Evolutionary conservation across 2,329 filamentous ascomycete species (phyloP), one percentile per base, ranked within the genome.

Genomic region (Exophiala oligosperma): DNA sequence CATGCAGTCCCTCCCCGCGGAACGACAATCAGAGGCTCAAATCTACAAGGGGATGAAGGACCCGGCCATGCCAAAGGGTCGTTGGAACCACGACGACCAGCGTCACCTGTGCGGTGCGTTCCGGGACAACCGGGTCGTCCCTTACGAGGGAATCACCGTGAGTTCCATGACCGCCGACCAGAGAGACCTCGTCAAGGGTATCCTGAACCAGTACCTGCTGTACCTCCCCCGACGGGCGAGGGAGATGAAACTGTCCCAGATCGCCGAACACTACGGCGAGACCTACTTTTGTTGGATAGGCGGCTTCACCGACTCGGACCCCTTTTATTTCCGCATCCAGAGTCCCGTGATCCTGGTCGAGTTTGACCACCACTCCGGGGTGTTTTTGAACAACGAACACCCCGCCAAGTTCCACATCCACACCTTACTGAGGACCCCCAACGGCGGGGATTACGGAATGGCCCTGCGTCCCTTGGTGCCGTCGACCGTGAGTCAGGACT

Each of bases 211-310:
- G 59, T 92, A 88, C 65, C 75, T 90, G 1, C 73, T 89, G 0
- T 92, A 90, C 62, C 80, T 91, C 0, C 89, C 89, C 0, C 66
- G 72, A 0, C 67, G 69, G 9, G 80, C 88, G 0, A 78, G 86
- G 1, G 67, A 78, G 49, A 69, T 82, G 3, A 81, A 84, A 14
- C 70, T 91, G 1, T 72, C 76, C 1, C 78, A 85, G 40, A 77
- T 86, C 48, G 76, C 78, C 51, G 68, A 71, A 2, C 81, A 83
- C 70, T 84, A 88, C 56, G 67, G 74, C n/a, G 87, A 92, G 76
- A 92, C 89, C 4, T 89, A 90, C 68, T 92, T 91, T 69, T 84
- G 82, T 69, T 93, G 90, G 88, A 92, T 92, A 54, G 90, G 90
- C 3, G 84, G 83, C 0, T 89, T 77, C 60, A 83, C 79, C 0